Percentiles rank a stretch among this genome's conserved stretches.
Conservation (phyloP, 2,329 filamentous ascomycete genomes). For the Alternaria sp. region DNA sequence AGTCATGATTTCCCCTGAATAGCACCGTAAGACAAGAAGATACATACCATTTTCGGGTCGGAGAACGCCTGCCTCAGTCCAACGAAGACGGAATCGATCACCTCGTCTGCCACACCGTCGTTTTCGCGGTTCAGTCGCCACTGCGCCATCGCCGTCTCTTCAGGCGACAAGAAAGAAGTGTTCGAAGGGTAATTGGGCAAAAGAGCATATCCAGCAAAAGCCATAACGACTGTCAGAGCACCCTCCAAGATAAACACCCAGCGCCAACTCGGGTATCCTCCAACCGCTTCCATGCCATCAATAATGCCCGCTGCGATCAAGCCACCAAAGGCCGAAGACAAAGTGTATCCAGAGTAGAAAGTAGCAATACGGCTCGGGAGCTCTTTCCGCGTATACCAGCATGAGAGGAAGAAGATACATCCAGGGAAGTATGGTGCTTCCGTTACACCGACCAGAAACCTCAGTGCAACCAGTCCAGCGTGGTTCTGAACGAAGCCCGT, state of each 20-base stretch:
- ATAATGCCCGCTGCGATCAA: conserved; percentile 61
- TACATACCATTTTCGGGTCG: conserved; percentile 56
- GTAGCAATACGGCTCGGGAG: conserved; percentile 65
- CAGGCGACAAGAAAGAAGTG: conserved; percentile 53
- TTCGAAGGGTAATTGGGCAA: conserved; percentile 61
- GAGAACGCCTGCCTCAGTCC: conserved; percentile 60
- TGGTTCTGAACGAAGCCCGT: conserved; percentile 59
- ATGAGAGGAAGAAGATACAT: conserved; percentile 34
- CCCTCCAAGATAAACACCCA: conserved; percentile 37
- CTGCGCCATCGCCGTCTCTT: conserved; percentile 33
- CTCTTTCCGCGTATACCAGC: conserved; percentile 42
- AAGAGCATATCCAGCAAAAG: conserved; percentile 54
- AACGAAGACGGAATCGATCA: conserved; percentile 24
- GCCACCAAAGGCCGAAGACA: conserved; percentile 62
- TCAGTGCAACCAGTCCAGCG: conserved; percentile 52
- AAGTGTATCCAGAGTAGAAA: conserved; percentile 64
- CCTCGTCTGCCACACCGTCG: conserved; percentile 29
- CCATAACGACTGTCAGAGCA: conserved; percentile 29
- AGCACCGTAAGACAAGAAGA: background rate
- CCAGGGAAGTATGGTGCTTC: conserved; percentile 36
- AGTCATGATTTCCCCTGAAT: too few species aligned
- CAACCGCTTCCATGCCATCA: conserved; percentile 46
- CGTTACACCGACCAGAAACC: conserved; percentile 53
- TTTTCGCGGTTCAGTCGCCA: conserved; percentile 35
- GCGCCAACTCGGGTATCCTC: conserved; percentile 37